Evolutionary conservation across 345 rosid species (phyloP).

Genomic region (Diplotaxis tenuifolia): DNA sequence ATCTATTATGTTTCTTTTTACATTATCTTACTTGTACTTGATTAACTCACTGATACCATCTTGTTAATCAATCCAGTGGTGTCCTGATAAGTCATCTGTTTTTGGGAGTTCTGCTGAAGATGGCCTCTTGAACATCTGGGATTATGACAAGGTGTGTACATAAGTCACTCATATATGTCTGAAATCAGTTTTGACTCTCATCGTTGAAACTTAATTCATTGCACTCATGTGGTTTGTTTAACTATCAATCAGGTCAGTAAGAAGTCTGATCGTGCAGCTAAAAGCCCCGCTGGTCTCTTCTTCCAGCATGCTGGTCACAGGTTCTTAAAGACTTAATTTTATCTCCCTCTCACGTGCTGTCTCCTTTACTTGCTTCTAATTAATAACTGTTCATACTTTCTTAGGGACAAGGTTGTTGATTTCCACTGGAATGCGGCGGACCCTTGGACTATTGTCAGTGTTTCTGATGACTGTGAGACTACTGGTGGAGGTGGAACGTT

Average conservation of each 20-base stretch:
- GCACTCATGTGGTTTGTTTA: conserved; percentile 9
- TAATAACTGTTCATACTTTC: no score
- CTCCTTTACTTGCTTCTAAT: conserved; percentile 6
- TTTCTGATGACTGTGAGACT: conserved; percentile 92
- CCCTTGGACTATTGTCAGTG: conserved; percentile 96
- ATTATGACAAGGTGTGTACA: conserved; percentile 37
- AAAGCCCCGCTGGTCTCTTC: conserved; percentile 40
- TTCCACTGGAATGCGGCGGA: conserved; percentile 88
- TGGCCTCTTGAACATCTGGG: conserved; percentile 45
- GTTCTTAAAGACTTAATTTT: conserved; percentile 10
- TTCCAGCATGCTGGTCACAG: conserved; percentile 48
- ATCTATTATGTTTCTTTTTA: not conserved
- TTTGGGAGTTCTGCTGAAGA: conserved; percentile 43
- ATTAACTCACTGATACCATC: not conserved
- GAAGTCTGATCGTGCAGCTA: conserved; percentile 34
- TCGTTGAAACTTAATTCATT: not conserved
- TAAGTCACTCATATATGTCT: not conserved
- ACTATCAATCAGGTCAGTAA: conserved; percentile 29
- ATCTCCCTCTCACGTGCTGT: not conserved
- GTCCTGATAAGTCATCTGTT: conserved; percentile 43
- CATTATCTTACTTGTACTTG: not conserved
- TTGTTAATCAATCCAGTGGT: conserved; percentile 34
- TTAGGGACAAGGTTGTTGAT: conserved; percentile 94
- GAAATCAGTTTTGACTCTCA: not conserved
- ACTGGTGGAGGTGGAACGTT: conserved; percentile 96